Evolutionary conservation across 2,329 filamentous ascomycete species (phyloP).

Genomic region (Sporothrix mexicana): DNA sequence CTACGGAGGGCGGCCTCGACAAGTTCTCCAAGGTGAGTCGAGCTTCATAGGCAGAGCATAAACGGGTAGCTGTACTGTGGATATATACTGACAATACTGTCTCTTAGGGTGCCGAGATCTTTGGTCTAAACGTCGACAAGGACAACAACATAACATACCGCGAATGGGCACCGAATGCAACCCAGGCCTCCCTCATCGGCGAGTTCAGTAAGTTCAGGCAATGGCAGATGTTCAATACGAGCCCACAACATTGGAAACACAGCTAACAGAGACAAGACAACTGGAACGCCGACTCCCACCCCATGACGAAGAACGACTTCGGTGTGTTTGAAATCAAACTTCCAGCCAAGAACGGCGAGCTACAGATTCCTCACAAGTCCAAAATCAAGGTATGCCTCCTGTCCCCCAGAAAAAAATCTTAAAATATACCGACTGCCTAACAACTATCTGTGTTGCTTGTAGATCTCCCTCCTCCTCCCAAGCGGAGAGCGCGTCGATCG

Average conservation of each 20-base stretch:
- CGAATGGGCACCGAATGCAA: conserved; percentile 95
- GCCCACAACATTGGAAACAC: neutral
- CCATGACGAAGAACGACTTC: conserved; percentile 84
- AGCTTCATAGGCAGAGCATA: neutral
- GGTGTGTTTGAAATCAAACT: conserved; percentile 86
- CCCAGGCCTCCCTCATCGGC: conserved; percentile 83
- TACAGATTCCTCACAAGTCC: conserved; percentile 87
- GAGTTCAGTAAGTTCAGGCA: conserved; percentile 77
- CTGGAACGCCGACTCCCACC: conserved; percentile 83
- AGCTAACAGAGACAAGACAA: conserved; percentile 60
- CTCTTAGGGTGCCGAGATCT: conserved; percentile 78
- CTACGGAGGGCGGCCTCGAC: conserved; percentile 85
- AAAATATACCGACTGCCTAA: neutral
- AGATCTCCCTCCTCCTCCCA: conserved; percentile 85
- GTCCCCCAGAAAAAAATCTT: no score
- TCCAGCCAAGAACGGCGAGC: conserved; percentile 71
- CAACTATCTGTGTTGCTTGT: neutral
- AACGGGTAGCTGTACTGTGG: no score
- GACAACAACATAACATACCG: conserved; percentile 88
- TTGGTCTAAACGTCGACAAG: conserved; percentile 79
- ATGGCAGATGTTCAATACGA: no score
- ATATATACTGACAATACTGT: neutral
- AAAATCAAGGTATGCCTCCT: conserved; percentile 79
- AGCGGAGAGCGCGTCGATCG: conserved; percentile 83
- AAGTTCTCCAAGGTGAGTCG: conserved; percentile 80